These are phyloP conservation scores for Phialocephala sp. DNA, from an alignment of 2,329 filamentous ascomycete species.

Conservation along the genomic window DNA sequence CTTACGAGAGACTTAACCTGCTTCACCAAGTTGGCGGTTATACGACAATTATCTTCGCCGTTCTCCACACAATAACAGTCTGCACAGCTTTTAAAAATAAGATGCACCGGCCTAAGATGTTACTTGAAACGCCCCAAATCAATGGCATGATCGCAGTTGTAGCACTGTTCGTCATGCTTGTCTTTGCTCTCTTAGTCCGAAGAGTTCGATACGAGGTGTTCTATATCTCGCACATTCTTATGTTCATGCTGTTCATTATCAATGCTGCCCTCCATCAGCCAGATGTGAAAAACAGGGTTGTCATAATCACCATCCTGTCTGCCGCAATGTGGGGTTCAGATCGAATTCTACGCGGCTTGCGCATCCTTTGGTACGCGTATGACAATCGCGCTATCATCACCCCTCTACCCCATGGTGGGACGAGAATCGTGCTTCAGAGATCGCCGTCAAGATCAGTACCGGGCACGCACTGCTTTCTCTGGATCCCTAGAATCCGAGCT, in stretches of 20 bases:
- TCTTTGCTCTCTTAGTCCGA: conserved; percentile 32
- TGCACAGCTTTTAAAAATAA: conserved; percentile 12
- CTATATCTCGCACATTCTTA: conserved; percentile 57
- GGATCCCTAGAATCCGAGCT: conserved; percentile 62
- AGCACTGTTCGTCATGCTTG: conserved; percentile 46
- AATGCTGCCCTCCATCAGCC: conserved; percentile 59
- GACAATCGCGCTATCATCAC: conserved; percentile 60
- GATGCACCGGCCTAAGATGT: conserved; percentile 47
- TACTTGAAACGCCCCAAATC: conserved; percentile 35
- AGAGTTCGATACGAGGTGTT: conserved; percentile 60
- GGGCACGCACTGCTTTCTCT: conserved; percentile 68
- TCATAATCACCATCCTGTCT: conserved; percentile 50
- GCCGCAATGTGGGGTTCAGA: conserved; percentile 57
- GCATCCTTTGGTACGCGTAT: conserved; percentile 51
- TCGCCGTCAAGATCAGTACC: conserved; percentile 51
- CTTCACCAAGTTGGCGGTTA: conserved; percentile 61
- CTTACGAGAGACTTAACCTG: conserved; percentile 63
- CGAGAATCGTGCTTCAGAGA: conserved; percentile 60
- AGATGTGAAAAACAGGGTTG: conserved; percentile 46
- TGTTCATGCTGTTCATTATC: conserved; percentile 56
- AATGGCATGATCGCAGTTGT: conserved; percentile 54
- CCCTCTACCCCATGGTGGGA: conserved; percentile 59
- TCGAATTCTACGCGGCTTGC: conserved; percentile 53
- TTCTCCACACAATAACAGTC: conserved; percentile 50
- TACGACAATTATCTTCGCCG: conserved; percentile 51